A percentile compares a stretch with the other conserved stretches of the same genome.
Conservation (phyloP, 495 filamentous ascomycete genomes). For the Annulohypoxylon maeteangense region DNA sequence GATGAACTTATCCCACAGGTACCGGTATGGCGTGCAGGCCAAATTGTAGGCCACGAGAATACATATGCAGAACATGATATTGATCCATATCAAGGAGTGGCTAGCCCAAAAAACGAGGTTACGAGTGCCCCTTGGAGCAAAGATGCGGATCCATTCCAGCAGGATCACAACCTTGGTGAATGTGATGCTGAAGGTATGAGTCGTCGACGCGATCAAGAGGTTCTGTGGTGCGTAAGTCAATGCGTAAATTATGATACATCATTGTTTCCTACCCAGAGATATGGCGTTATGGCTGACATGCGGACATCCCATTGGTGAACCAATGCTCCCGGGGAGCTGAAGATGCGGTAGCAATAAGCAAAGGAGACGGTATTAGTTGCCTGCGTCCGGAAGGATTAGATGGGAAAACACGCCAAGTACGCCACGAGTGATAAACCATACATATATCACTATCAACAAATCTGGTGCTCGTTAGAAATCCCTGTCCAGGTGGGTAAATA, state of each 20-base stretch:
- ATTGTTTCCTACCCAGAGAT: not conserved
- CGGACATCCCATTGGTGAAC: not conserved
- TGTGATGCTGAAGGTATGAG: not conserved
- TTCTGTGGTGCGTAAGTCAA: not conserved
- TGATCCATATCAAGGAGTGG: not conserved
- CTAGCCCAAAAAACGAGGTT: not conserved
- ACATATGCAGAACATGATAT: not conserved
- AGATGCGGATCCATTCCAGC: not conserved
- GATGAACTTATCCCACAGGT: not conserved
- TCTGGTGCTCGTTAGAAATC: not conserved
- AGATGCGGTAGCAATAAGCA: not conserved
- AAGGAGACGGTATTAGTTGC: not conserved
- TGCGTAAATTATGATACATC: not conserved
- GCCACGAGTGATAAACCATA: not conserved
- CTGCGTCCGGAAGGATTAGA: not conserved
- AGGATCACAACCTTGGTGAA: not conserved
- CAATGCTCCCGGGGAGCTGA: not conserved
- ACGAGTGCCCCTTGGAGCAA: not conserved
- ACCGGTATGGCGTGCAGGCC: not conserved
- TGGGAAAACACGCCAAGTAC: not conserved
- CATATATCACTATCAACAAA: constrained; percentile 4
- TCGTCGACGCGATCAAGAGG: not conserved
- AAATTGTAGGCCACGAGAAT: not conserved
- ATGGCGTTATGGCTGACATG: not conserved
- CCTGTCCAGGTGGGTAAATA: too few species aligned